A percentile compares a stretch with the other conserved stretches of the same genome.
Conservation (phyloP, 805 yeast genomes). For the Cyberlindnera misumaiensis region DNA sequence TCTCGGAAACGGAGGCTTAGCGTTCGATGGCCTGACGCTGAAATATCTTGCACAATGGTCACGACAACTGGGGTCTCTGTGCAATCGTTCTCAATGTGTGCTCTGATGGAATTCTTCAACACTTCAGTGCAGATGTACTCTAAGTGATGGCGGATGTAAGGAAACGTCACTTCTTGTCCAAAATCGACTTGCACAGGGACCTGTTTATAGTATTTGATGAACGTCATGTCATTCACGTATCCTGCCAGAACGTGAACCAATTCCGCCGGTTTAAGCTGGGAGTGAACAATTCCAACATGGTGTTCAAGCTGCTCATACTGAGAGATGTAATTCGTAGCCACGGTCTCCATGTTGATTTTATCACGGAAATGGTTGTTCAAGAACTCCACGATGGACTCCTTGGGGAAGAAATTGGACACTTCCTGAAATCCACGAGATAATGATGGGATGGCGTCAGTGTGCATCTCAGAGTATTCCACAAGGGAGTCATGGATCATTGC, state of each 20-base stretch:
- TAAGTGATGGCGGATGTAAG: constrained; percentile 81
- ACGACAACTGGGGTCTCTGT: constrained; percentile 36
- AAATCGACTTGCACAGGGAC: constrained; percentile 54
- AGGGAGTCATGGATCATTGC: constrained; percentile 48
- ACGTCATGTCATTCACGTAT: constrained; percentile 76
- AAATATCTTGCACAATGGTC: constrained; percentile 33
- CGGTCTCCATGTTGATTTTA: constrained; percentile 77
- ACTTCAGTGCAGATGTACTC: constrained; percentile 86
- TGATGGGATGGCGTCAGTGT: constrained; percentile 76
- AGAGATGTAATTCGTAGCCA: constrained; percentile 79
- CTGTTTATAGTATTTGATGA: constrained; percentile 73
- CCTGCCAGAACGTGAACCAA: constrained; percentile 59
- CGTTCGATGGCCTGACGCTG: constrained; percentile 19
- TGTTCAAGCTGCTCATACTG: constrained; percentile 44
- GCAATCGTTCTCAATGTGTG: constrained; percentile 66
- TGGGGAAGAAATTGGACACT: constrained; percentile 40
- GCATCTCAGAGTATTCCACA: constrained; percentile 58
- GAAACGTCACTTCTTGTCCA: constrained; percentile 54
- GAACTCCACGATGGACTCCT: constrained; percentile 49
- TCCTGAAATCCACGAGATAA: constrained; percentile 80
- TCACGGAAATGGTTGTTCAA: constrained; percentile 74
- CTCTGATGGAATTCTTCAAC: constrained; percentile 80
- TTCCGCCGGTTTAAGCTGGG: constrained; percentile 54
- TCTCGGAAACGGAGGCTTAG: constrained; percentile 77
- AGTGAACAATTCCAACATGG: constrained; percentile 62